A percentile compares a stretch with the other conserved stretches of the same genome.
phyloP scores from a whole-genome alignment of 768 basidiomycete species.

The Hericium coralloides region DNA sequence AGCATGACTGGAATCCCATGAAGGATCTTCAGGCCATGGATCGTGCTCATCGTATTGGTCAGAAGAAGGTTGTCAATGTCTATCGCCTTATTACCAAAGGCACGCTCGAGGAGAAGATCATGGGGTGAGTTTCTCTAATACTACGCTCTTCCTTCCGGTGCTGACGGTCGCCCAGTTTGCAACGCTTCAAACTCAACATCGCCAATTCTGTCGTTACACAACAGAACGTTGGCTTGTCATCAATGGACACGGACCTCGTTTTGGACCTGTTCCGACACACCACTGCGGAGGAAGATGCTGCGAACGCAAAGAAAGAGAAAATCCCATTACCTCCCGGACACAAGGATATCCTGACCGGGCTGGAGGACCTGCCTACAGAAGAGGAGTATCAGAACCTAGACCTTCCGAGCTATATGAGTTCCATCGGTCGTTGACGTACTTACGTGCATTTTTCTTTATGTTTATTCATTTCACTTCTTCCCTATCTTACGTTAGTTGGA shows the following conservation, averaged over 20 bases:
- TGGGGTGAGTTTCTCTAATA: constrained; percentile 62
- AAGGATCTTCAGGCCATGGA: constrained; percentile 99
- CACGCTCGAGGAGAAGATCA: constrained; percentile 97
- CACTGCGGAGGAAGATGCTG: constrained; percentile 64
- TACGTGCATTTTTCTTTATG: constrained; percentile 17
- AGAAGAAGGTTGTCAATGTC: constrained; percentile 98
- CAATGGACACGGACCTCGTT: constrained; percentile 97
- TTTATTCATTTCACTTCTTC: constrained; percentile 12
- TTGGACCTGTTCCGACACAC: constrained; percentile 87
- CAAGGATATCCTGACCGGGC: constrained; percentile 79
- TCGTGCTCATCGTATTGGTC: constrained; percentile 93
- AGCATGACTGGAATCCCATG: constrained; percentile 99
- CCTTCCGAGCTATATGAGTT: constrained; percentile 80
- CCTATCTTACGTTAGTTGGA: constrained; percentile 6
- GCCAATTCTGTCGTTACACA: constrained; percentile 95
- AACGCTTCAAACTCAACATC: constrained; percentile 98
- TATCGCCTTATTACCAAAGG: constrained; percentile 96
- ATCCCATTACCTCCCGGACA: constrained; percentile 47
- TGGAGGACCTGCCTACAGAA: constrained; percentile 87
- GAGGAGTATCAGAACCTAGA: constrained; percentile 90
- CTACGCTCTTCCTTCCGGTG: constrained; percentile 10
- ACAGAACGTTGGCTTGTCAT: constrained; percentile 87
- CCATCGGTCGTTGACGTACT: constrained; percentile 44
- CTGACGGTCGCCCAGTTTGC: constrained; percentile 46
- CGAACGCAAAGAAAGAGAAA: constrained; percentile 46